Conservation (phyloP, 495 filamentous ascomycete species). For the Podospora comata region DNA sequence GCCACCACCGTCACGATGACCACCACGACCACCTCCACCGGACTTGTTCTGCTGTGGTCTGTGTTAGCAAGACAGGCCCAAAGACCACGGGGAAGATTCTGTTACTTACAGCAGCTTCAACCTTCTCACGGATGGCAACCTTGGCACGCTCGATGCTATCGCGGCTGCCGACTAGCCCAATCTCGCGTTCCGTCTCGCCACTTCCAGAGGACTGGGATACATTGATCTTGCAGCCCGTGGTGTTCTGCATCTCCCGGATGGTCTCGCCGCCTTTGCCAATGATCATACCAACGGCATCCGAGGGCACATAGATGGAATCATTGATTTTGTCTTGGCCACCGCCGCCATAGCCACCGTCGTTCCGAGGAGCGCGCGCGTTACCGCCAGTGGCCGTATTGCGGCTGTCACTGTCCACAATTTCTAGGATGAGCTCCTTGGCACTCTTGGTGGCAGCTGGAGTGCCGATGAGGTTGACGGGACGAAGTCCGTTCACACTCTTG, state of each 20-base stretch:
- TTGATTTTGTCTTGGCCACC: slow-evolving; percentile 61
- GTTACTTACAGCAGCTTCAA: slow-evolving; percentile 69
- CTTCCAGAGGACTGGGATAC: slow-evolving; percentile 69
- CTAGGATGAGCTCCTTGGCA: slow-evolving; percentile 76
- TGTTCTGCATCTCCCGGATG: slow-evolving; percentile 80
- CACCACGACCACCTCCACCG: slow-evolving; percentile 44
- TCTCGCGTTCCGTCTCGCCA: slow-evolving; percentile 70
- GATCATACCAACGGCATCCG: slow-evolving; percentile 86
- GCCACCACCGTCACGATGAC: slow-evolving; percentile 38
- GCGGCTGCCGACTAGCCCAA: slow-evolving; percentile 70
- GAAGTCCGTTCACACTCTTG: slow-evolving; percentile 77
- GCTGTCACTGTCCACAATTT: slow-evolving; percentile 83
- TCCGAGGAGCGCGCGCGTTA: slow-evolving; percentile 36
- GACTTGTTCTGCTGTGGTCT: slow-evolving; percentile 42
- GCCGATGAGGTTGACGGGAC: slow-evolving; percentile 82
- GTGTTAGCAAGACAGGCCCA: not conserved
- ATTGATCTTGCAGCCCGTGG: slow-evolving; percentile 84
- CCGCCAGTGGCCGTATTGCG: slow-evolving; percentile 45
- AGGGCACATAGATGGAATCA: slow-evolving; percentile 75
- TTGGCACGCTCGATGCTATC: slow-evolving; percentile 71
- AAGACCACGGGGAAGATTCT: not conserved
- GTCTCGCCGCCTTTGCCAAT: slow-evolving; percentile 86
- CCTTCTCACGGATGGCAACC: slow-evolving; percentile 77
- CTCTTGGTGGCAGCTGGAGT: slow-evolving; percentile 59
- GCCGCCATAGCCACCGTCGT: slow-evolving; percentile 34